Evolutionary conservation across 2,329 filamentous ascomycete species (phyloP).

Genomic region (Keithomyces neogunnii): DNA sequence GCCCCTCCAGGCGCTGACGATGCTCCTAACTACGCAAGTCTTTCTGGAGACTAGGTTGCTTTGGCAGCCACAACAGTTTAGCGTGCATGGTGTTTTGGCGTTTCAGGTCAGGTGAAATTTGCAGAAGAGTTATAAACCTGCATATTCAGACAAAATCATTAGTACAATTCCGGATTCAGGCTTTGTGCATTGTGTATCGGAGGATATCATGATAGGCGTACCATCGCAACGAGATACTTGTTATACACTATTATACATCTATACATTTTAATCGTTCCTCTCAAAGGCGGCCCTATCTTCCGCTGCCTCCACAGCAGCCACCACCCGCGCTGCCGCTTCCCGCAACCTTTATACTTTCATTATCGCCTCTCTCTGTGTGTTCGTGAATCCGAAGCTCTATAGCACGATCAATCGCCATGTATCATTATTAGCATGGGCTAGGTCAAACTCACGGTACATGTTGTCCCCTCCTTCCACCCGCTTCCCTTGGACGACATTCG

Average conservation of each 20-base stretch:
- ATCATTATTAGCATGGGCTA: background rate
- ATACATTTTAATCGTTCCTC: constrained; percentile 9
- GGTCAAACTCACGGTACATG: constrained; percentile 49
- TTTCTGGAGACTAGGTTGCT: constrained; percentile 62
- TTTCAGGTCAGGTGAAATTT: constrained; percentile 3
- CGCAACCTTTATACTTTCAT: constrained; percentile 73
- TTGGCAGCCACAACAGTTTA: constrained; percentile 7
- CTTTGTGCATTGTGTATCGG: background rate
- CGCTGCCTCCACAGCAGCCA: constrained; percentile 18
- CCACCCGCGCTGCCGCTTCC: constrained; percentile 25
- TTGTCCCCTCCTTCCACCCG: constrained; percentile 32
- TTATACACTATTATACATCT: constrained; percentile 9
- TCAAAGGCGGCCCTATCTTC: background rate
- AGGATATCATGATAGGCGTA: constrained; percentile 14
- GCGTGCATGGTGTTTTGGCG: constrained; percentile 20
- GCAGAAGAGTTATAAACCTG: constrained; percentile 2
- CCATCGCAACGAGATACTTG: constrained; percentile 3
- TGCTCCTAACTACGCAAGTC: constrained; percentile 69
- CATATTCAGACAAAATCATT: background rate
- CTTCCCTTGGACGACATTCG: constrained; percentile 85
- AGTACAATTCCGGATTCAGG: background rate
- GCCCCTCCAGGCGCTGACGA: constrained; percentile 73
- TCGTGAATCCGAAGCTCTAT: constrained; percentile 82
- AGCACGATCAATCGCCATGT: background rate
- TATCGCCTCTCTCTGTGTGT: constrained; percentile 84